Evolutionary conservation across 176 grass and related monocot species (phyloP).

Genomic region (Oryza meridionalis): DNA sequence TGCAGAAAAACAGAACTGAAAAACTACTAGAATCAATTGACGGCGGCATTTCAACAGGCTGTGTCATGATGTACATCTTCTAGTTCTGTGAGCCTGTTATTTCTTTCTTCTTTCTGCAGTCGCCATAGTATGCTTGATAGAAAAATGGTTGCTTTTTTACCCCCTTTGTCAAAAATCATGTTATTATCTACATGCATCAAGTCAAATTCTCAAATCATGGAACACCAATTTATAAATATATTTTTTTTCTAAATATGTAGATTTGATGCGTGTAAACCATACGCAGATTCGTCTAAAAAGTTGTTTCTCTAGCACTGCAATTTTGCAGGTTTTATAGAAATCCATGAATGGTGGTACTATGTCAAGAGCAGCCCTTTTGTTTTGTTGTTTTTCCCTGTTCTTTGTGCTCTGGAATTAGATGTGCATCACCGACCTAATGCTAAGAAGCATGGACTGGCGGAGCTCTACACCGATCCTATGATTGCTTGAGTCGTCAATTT

Average conservation of each 20-base stretch:
- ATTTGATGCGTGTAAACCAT: no score
- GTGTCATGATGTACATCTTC: background rate
- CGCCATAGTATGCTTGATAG: background rate
- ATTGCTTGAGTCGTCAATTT: background rate
- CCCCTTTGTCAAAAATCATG: background rate
- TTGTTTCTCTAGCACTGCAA: background rate
- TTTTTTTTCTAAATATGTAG: no score
- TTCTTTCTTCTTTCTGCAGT: background rate
- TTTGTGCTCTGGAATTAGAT: background rate
- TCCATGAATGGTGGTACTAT: no score
- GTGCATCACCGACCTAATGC: background rate
- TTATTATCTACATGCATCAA: background rate
- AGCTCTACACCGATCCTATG: background rate
- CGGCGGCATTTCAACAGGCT: conserved; percentile 27
- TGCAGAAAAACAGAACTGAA: conserved; percentile 45
- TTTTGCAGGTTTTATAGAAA: background rate
- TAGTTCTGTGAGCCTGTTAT: background rate
- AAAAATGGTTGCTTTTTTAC: background rate
- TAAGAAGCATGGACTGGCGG: no score
- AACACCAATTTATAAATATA: no score
- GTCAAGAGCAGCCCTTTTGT: no score
- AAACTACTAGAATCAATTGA: conserved; percentile 50
- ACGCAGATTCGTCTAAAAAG: no score
- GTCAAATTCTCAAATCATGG: background rate
- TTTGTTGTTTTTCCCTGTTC: background rate